Evolutionary conservation across 495 filamentous ascomycete species (phyloP), one percentile per base, ranked within the genome.

Genomic region (Xylaria grammica): DNA sequence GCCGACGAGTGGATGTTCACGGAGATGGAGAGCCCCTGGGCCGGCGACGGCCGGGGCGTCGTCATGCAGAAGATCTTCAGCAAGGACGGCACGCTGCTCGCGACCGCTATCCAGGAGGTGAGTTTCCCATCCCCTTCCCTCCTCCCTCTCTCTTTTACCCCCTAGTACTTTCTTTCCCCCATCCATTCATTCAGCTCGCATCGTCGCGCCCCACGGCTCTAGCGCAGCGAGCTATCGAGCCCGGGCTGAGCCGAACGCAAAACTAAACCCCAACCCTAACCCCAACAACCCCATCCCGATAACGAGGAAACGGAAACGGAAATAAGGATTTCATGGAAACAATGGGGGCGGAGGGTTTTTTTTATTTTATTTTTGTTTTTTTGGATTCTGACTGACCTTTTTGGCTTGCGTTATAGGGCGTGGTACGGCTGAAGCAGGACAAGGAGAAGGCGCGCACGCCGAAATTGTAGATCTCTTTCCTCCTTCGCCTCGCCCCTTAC

Each of bases 1-100:
- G 91, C 92, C 11, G 95, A 98, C 74, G 91, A 97, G 74, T 99
- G 95, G 95, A 87, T 97, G 85, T 85, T 96, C 65, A 86, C 84
- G 19, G 94, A 97, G 82, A 94, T 93, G 87, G 87, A 92, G 77
- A 94, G 87, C 62, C 92, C 94, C n/a, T 99, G 95, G 95, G 86
- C 89, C 19, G 93, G 92, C 15, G 92, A 96, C 68, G 94, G 93
- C 19, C 85, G 94, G 61, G 95, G 91, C 0, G 80, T 98, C 63
- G 94, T 94, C 36, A 85, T 85, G 67, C 93, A 97, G 83, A 87
- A 87, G 82, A 93, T 98, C 62, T 98, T 89, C 84, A 87, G 88
- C 45, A 86, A 84, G 71, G 90, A 97, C 68, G 95, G 94, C 4
- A 85, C 80, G 36, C 75, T 98, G 79, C 81, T 99, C 68, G 95